A percentile compares a stretch with the other conserved stretches of the same genome.
Conservation (phyloP, 805 yeast genomes). For the Lipomyces anomalus region DNA sequence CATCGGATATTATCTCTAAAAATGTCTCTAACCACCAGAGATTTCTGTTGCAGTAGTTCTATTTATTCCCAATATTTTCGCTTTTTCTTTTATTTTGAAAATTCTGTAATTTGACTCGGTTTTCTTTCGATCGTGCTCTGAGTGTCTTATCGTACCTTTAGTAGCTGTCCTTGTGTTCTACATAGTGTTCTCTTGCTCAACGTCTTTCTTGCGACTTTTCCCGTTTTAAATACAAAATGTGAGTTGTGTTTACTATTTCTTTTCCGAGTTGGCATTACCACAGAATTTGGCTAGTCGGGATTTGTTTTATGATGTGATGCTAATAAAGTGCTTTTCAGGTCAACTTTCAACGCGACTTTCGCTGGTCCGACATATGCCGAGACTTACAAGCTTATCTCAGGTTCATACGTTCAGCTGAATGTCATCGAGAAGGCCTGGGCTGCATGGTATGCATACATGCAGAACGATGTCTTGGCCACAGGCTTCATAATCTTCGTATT, state of each 20-base stretch:
- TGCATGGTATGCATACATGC: conserved; percentile 74
- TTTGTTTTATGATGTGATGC: background rate
- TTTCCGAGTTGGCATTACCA: background rate
- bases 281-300: background rate
- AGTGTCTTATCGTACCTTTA: too few species aligned
- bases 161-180: too few species aligned
- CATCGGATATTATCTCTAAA: too few species aligned
- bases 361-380: conserved; percentile 14
- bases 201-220: too few species aligned
- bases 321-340: background rate
- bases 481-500: conserved; percentile 62
- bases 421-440: conserved; percentile 77
- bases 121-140: too few species aligned
- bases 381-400: conserved; percentile 15
- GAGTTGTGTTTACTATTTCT: background rate
- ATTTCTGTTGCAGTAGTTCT: too few species aligned
- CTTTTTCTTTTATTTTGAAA: too few species aligned
- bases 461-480: conserved; percentile 86
- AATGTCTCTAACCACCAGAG: too few species aligned
- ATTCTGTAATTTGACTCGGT: too few species aligned
- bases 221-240: too few species aligned
- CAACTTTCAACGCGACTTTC: conserved; percentile 3
- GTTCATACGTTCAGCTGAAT: conserved; percentile 42
- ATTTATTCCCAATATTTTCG: too few species aligned
- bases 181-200: too few species aligned